Conservation (phyloP, 441 rosid species). For the Raphanus hybrid region DNA sequence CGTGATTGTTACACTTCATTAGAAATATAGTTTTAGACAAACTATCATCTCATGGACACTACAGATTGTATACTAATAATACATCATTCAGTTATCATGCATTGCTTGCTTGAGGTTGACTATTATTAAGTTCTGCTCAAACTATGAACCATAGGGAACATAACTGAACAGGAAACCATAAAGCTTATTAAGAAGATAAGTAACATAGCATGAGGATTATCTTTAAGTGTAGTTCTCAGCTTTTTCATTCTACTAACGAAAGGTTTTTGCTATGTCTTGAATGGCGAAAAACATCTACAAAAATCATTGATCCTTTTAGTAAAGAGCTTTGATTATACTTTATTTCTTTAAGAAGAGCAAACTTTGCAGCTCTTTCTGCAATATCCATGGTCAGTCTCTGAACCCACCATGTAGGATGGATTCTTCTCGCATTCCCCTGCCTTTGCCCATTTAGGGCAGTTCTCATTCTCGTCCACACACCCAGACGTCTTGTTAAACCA, state of each 20-base stretch:
- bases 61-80: neutral
- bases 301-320: constrained; percentile 2
- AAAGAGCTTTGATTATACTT: constrained; percentile 12
- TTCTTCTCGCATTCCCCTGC: constrained; percentile 80
- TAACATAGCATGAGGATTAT: neutral
- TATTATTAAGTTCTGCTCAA: neutral
- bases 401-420: constrained; percentile 75
- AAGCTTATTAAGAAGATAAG: constrained; percentile 3
- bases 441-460: constrained; percentile 71
- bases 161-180: constrained; percentile 8
- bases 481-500: constrained; percentile 10
- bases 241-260: neutral
- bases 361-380: constrained; percentile 89
- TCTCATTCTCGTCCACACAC: constrained; percentile 60
- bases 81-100: constrained; percentile 24
- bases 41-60: neutral
- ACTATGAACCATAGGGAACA: neutral
- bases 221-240: neutral
- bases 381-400: constrained; percentile 43
- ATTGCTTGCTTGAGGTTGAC: constrained; percentile 23
- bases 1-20: constrained; percentile 45
- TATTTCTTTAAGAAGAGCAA: constrained; percentile 52
- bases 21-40: constrained; percentile 25
- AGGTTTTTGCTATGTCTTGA: neutral
- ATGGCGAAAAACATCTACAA: constrained; percentile 25